These are phyloP conservation scores for Fusarium caatingaense DNA, from an alignment of 2,329 filamentous ascomycete species.

Conservation along the genomic window DNA sequence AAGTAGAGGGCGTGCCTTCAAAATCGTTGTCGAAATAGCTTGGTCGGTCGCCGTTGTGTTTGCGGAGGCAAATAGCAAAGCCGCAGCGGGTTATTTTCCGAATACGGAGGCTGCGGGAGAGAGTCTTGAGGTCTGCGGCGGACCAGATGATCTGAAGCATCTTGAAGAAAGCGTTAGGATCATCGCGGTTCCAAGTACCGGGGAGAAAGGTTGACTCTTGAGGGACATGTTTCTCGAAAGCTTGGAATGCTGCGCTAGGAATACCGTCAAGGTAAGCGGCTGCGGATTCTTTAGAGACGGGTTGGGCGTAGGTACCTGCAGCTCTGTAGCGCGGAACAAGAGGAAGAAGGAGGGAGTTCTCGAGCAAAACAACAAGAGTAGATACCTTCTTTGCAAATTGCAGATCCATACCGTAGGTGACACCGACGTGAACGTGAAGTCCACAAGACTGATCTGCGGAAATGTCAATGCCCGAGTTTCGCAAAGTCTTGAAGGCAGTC, in stretches of 20 bases:
- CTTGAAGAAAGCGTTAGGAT: not conserved
- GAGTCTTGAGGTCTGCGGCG: not conserved
- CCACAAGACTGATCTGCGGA: conserved; percentile 38
- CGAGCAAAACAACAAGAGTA: conserved; percentile 37
- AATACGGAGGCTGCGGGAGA: not conserved
- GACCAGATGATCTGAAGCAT: conserved; percentile 30
- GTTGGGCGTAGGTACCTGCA: not conserved
- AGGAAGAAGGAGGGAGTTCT: conserved; percentile 27
- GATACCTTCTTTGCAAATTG: conserved; percentile 40
- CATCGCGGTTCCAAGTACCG: conserved; percentile 17
- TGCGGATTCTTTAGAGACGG: fast-evolving
- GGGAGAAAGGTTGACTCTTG: not conserved
- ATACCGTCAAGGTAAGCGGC: not conserved
- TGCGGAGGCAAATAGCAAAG: conserved; percentile 11
- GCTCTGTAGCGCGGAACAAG: conserved; percentile 3
- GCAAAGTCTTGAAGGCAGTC: conserved; percentile 16
- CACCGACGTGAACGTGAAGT: conserved; percentile 45
- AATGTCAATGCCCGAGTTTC: conserved; percentile 12
- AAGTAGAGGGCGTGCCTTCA: conserved; percentile 30
- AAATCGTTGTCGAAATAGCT: not conserved
- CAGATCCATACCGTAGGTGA: conserved; percentile 38
- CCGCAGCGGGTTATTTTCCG: not conserved
- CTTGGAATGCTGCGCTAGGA: not conserved
- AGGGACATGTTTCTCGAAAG: not conserved
- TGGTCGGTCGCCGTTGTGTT: fast-evolving